Evolutionary conservation across 495 filamentous ascomycete genomes (phyloP).

Genomic region (Tricharina praecox): DNA sequence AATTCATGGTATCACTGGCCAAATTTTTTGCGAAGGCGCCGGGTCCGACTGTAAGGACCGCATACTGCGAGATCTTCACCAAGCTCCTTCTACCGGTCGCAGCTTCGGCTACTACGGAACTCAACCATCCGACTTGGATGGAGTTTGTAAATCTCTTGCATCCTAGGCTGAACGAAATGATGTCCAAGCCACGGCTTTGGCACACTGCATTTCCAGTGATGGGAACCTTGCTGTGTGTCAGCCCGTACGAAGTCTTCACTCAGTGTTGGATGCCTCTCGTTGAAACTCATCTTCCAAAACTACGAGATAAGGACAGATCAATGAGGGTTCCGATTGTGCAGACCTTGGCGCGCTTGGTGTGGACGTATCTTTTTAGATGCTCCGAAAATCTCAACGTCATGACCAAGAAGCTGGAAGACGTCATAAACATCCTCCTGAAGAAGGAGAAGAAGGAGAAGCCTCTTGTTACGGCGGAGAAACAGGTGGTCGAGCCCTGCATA

Average conservation of each 20-base stretch:
- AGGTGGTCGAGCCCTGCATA: constrained; percentile 71
- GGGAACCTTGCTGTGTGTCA: constrained; percentile 70
- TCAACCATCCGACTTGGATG: constrained; percentile 66
- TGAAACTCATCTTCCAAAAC: constrained; percentile 50
- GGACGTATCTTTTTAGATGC: constrained; percentile 85
- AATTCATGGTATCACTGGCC: constrained; percentile 65
- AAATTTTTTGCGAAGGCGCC: constrained; percentile 69
- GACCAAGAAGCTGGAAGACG: constrained; percentile 69
- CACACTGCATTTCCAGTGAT: constrained; percentile 67
- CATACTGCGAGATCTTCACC: constrained; percentile 81
- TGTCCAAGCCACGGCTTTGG: constrained; percentile 86
- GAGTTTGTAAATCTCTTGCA: constrained; percentile 63
- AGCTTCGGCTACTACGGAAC: constrained; percentile 52
- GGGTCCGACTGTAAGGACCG: constrained; percentile 74
- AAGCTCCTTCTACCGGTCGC: constrained; percentile 79
- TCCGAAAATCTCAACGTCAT: constrained; percentile 49
- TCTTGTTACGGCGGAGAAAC: constrained; percentile 61
- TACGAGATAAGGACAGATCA: constrained; percentile 80
- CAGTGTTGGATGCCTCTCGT: constrained; percentile 73
- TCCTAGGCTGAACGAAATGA: constrained; percentile 58
- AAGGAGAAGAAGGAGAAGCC: constrained; percentile 45
- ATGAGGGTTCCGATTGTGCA: constrained; percentile 68
- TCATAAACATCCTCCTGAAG: constrained; percentile 60
- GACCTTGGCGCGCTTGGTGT: constrained; percentile 78
- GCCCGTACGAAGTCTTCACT: constrained; percentile 63